phyloP scores from a whole-genome alignment of 2,329 filamentous ascomycete species.

The Aspergillus caelatus region DNA sequence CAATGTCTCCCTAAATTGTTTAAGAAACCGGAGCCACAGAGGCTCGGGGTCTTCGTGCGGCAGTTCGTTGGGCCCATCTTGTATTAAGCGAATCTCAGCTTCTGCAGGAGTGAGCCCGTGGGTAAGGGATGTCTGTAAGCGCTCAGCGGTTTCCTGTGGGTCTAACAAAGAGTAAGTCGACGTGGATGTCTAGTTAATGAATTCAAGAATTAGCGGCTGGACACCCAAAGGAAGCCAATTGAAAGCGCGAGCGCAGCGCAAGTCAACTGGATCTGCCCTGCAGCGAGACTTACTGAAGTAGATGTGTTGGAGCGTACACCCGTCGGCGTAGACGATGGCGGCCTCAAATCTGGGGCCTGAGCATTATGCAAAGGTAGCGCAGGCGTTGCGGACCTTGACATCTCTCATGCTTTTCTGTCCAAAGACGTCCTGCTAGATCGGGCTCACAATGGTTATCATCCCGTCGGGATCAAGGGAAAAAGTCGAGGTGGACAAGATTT shows the following conservation, averaged over 20 bases:
- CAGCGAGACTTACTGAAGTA: constrained; percentile 36
- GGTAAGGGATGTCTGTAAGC: constrained; percentile 78
- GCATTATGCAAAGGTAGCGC: constrained; percentile 61
- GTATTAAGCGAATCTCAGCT: constrained; percentile 75
- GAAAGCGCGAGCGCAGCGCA: neutral
- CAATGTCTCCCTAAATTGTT: constrained; percentile 95
- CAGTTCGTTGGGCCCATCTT: constrained; percentile 90
- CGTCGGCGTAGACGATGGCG: constrained; percentile 33
- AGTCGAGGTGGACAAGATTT: neutral
- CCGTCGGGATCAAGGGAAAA: constrained; percentile 20
- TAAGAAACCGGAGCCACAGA: constrained; percentile 90
- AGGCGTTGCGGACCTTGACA: constrained; percentile 64
- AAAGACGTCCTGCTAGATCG: constrained; percentile 21
- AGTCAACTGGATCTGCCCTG: neutral
- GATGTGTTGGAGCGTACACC: constrained; percentile 30
- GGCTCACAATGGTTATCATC: constrained; percentile 28
- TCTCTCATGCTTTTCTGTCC: constrained; percentile 52
- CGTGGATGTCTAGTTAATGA: constrained; percentile 40
- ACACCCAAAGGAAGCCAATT: neutral
- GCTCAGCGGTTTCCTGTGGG: constrained; percentile 75
- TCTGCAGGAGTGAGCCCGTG: constrained; percentile 80
- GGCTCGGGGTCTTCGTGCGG: constrained; percentile 92
- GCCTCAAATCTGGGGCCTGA: constrained; percentile 33
- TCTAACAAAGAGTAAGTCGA: constrained; percentile 66
- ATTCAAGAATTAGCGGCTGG: constrained; percentile 9